Evolutionary conservation across 352 stramenopile genomes (phyloP).

Genomic region (Blastocystis hominis): DNA sequence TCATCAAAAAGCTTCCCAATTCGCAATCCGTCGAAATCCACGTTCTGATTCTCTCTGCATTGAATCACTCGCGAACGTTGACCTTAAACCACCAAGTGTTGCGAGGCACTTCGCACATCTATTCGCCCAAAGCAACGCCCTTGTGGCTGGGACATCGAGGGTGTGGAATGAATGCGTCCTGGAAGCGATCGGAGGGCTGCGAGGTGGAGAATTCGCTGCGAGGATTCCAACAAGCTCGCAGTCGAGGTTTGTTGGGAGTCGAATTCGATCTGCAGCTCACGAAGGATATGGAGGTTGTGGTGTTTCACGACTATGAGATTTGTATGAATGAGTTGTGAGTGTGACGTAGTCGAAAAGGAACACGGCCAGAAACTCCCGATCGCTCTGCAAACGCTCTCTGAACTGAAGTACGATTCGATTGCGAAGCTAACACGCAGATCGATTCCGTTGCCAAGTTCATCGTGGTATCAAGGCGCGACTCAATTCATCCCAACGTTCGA

Average conservation of each 20-base stretch:
- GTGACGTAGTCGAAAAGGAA: background rate
- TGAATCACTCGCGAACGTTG: background rate
- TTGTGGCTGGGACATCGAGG: slow-evolving; percentile 7
- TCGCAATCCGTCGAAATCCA: background rate
- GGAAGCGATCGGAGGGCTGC: background rate
- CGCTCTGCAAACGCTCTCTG: background rate
- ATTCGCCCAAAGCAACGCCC: background rate
- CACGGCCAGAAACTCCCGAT: background rate
- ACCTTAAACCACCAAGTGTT: background rate
- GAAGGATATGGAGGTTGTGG: slow-evolving; percentile 5
- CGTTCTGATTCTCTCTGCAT: background rate
- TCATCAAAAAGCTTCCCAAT: background rate
- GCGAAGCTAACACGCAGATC: background rate
- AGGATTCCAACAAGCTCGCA: slow-evolving; percentile 16
- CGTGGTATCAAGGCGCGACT: background rate
- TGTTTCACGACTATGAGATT: slow-evolving; percentile 54
- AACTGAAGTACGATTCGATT: background rate
- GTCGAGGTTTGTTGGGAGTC: background rate
- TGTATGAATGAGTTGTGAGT: background rate
- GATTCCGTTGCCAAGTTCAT: background rate
- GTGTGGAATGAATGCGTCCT: slow-evolving; percentile 14
- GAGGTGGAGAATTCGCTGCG: slow-evolving; percentile 45
- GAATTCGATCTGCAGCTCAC: slow-evolving; percentile 56
- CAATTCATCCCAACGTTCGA: background rate
- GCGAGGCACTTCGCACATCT: background rate